A percentile compares a stretch with the other conserved stretches of the same genome.
These are phyloP conservation scores for Ministeria vibrans DNA, from an alignment of 78 protist genomes.

Conservation along the genomic window DNA sequence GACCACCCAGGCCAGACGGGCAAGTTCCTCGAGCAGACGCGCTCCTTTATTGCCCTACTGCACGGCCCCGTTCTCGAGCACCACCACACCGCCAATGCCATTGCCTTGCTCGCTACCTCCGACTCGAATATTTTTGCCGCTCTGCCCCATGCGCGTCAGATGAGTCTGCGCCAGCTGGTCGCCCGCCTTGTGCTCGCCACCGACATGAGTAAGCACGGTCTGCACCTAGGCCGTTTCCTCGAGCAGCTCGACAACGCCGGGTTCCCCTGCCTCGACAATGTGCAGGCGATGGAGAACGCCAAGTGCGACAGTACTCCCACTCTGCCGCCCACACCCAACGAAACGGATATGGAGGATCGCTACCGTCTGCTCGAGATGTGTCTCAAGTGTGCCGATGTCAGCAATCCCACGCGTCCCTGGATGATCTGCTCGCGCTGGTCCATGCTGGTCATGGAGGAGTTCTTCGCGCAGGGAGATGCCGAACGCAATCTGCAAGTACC, in stretches of 20 bases:
- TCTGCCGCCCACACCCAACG: background rate
- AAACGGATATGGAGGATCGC: background rate
- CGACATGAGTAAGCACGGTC: constrained; percentile 5
- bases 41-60: background rate
- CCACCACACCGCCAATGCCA: background rate
- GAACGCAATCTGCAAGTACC: background rate
- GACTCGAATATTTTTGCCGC: background rate
- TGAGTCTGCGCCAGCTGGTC: background rate
- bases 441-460: constrained; percentile 3
- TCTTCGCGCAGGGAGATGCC: background rate
- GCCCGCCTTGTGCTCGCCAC: background rate
- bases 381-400: constrained; percentile 12
- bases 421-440: background rate
- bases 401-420: background rate
- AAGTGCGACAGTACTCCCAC: background rate
- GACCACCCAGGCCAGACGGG: constrained; percentile 8
- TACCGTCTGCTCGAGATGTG: background rate
- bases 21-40: background rate
- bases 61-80: constrained; percentile 7
- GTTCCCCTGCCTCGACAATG: background rate
- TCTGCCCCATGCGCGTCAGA: background rate
- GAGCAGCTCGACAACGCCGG: background rate
- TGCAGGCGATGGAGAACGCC: background rate
- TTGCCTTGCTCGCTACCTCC: background rate
- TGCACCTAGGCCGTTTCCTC: background rate